Conservation (phyloP, 106 monocot genomes). For the Dendrobium catenatum region DNA sequence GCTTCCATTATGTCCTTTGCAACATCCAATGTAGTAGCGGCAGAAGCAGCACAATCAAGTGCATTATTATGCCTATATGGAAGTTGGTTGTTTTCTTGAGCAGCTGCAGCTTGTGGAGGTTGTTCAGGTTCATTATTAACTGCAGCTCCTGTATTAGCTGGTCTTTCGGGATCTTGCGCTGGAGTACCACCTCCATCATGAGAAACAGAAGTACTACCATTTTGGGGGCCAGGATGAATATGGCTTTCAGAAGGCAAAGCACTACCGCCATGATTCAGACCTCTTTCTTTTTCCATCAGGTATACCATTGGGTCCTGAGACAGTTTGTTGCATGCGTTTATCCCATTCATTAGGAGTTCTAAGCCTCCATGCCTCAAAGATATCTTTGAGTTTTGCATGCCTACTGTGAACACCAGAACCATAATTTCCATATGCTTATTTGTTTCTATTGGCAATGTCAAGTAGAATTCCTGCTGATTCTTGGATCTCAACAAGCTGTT, state of each 20-base stretch:
- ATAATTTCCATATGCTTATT: constrained; percentile 68
- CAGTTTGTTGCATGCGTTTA: constrained; percentile 61
- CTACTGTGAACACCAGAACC: constrained; percentile 45
- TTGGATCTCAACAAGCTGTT: constrained; percentile 92
- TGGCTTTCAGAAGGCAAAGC: constrained; percentile 44
- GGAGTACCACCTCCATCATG: constrained; percentile 69
- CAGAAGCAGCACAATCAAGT: constrained; percentile 71
- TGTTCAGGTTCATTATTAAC: constrained; percentile 28
- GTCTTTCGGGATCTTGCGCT: constrained; percentile 66
- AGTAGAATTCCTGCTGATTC: constrained; percentile 7
- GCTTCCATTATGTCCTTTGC: constrained; percentile 99
- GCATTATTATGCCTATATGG: constrained; percentile 46
- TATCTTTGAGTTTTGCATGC: constrained; percentile 92
- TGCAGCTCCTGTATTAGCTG: constrained; percentile 39
- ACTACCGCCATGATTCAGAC: constrained; percentile 28
- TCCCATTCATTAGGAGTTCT: constrained; percentile 99
- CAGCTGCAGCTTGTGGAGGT: constrained; percentile 14
- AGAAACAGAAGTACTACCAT: constrained; percentile 26
- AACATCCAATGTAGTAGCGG: constrained; percentile 87
- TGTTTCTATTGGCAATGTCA: constrained; percentile 88
- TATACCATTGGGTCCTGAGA: constrained; percentile 37
- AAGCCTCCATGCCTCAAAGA: constrained; percentile 92
- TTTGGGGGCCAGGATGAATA: constrained; percentile 39
- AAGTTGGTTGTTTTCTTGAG: constrained; percentile 31
- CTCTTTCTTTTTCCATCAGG: constrained; percentile 55